Conservation (phyloP, 2,329 filamentous ascomycete species). For the Aspergillus sp. region DNA sequence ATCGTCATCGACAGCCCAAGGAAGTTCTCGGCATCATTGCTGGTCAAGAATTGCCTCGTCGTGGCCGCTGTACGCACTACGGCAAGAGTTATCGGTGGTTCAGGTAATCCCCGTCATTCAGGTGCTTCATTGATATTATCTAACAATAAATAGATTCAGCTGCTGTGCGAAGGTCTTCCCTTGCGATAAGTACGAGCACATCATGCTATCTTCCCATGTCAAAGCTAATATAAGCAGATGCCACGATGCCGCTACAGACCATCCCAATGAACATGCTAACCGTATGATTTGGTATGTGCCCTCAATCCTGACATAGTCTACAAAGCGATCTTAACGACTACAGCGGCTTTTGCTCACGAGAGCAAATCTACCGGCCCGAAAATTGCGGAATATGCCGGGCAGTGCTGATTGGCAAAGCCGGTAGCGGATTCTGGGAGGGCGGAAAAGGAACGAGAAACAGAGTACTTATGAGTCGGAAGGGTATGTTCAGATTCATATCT, state of each 20-base stretch:
- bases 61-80: slow-evolving; percentile 58
- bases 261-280: slow-evolving; percentile 78
- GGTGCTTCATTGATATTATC: too few species aligned
- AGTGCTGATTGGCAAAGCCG: slow-evolving; percentile 67
- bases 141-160: slow-evolving; percentile 45
- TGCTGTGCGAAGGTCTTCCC: slow-evolving; percentile 60
- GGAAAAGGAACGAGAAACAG: slow-evolving; percentile 78
- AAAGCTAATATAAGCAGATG: slow-evolving; percentile 53
- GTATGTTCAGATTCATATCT: too few species aligned
- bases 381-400: slow-evolving; percentile 74
- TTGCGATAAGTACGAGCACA: slow-evolving; percentile 53
- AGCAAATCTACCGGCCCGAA: slow-evolving; percentile 77
- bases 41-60: slow-evolving; percentile 56
- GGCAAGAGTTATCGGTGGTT: slow-evolving; percentile 60
- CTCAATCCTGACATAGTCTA: neutral
- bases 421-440: slow-evolving; percentile 80
- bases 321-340: neutral
- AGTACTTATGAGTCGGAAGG: slow-evolving; percentile 70
- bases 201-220: neutral
- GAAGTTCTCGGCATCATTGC: slow-evolving; percentile 58
- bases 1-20: slow-evolving; percentile 36
- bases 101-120: slow-evolving; percentile 11
- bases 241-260: slow-evolving; percentile 71
- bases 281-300: slow-evolving; percentile 70
- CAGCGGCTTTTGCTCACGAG: slow-evolving; percentile 71